Evolutionary conservation across 371 early-diverging fungal species (phyloP), one percentile per base, ranked within the genome.

Genomic region (Apophysomyces variabilis): DNA sequence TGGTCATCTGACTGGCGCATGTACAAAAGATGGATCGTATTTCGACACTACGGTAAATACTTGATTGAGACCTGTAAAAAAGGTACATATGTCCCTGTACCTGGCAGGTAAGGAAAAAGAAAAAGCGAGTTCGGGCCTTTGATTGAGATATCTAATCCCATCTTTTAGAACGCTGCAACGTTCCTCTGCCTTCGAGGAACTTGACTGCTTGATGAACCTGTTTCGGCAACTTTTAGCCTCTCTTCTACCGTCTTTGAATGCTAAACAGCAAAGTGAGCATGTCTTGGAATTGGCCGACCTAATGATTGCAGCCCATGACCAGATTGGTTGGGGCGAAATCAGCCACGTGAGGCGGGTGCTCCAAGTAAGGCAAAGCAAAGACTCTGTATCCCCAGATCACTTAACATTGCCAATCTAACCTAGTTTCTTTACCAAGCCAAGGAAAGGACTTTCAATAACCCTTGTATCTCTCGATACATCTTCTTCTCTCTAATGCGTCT

Each of bases 371-470:
- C n/a, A 26, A 37, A 26, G 45, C 11, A 5, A 18, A 60, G 5
- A 56, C 9, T 44, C 62, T 37, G 62, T 67, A 11, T 12, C 13
- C 14, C 37, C 54, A n/a, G 14, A 41, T 56, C 12, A n/a, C 47
- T 39, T 14, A n/a, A 54, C 21, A 4, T 16, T 7, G 21, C 5
- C 21, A 47, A 47, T 26, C 32, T 26, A 26, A 26, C 32, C n/a
- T 58, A 73, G 71, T 78, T 70, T 43, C 73, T 92, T 58, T 89
- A 89, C 62, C 82, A 83, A 36, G 84, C 87, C 4, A 80, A 87
- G 1, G 77, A 79, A 61, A 79, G 79, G 60, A 91, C 92, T 0
- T 92, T 88, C 73, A 90, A 93, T 67, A 87, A 88, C 38, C 86
- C 90, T 16, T 80, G 82, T 1, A 76, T 92, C 32, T 56, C 85